These are phyloP conservation scores for Astrocystis sublimbata DNA, from an alignment of 495 filamentous ascomycete species.

Conservation along the genomic window DNA sequence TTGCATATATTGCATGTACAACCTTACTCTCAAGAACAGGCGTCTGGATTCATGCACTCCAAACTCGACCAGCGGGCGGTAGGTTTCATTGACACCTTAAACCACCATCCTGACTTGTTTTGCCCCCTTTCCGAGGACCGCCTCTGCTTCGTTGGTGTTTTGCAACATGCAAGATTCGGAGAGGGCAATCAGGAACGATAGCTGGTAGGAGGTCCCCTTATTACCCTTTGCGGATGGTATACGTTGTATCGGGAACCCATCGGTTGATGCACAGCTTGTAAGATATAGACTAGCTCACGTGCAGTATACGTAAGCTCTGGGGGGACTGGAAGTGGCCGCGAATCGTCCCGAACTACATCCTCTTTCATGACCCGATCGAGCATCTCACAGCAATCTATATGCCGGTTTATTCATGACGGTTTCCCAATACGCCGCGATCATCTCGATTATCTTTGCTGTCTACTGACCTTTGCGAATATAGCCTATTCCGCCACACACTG, in stretches of 20 bases:
- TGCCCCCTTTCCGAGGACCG: background rate
- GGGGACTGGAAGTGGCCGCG: background rate
- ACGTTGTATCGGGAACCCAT: background rate
- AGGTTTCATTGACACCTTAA: background rate
- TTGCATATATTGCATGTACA: conserved; percentile 8
- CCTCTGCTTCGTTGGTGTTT: background rate
- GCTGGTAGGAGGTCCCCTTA: background rate
- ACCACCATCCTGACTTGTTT: background rate
- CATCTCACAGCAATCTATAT: conserved; percentile 10
- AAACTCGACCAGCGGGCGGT: background rate
- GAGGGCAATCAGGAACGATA: background rate
- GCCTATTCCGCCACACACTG: conserved; percentile 2
- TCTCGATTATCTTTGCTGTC: background rate
- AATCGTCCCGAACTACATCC: background rate
- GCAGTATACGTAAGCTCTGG: background rate
- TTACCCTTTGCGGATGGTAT: background rate
- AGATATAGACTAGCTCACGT: conserved; percentile 8
- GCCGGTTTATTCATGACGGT: background rate
- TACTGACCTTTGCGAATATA: conserved; percentile 9
- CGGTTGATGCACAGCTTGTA: background rate
- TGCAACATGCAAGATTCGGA: background rate
- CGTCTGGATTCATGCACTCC: conserved; percentile 8
- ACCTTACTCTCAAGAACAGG: background rate
- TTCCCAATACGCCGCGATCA: background rate
- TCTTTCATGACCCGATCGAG: background rate